A percentile compares a stretch with the other conserved stretches of the same genome.
phyloP scores from a whole-genome alignment of 2,329 filamentous ascomycete genomes.

The Emergomyces africanus region DNA sequence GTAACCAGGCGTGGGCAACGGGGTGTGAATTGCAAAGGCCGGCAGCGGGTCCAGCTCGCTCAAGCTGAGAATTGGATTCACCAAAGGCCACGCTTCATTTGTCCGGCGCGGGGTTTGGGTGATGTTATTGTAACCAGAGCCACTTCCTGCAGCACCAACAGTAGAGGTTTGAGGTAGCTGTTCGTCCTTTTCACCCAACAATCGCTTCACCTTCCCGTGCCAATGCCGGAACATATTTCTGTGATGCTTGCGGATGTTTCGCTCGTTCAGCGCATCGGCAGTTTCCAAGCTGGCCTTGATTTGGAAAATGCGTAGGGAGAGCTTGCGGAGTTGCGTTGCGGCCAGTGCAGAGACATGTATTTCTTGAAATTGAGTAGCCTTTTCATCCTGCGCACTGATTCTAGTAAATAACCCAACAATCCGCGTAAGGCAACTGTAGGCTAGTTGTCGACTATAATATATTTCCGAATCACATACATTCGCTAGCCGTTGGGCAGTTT shows the following conservation, averaged over 20 bases:
- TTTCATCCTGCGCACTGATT: conserved; percentile 25
- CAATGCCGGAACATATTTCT: conserved; percentile 45
- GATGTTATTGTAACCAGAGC: not conserved
- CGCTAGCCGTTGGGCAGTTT: conserved; percentile 22
- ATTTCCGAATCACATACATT: conserved; percentile 26
- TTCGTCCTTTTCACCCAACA: not conserved
- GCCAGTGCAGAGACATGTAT: conserved; percentile 37
- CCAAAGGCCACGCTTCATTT: not conserved
- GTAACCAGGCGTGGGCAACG: conserved; percentile 30
- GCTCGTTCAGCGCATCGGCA: conserved; percentile 39
- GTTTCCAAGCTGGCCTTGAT: conserved; percentile 38
- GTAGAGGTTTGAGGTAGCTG: not conserved
- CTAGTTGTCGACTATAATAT: conserved; percentile 26
- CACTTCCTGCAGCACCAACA: not conserved
- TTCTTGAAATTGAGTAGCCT: conserved; percentile 35
- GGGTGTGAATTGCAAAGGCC: conserved; percentile 22
- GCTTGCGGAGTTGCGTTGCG: conserved; percentile 38
- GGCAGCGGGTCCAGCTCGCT: conserved; percentile 23
- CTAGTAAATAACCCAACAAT: conserved; percentile 25
- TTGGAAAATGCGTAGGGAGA: conserved; percentile 48
- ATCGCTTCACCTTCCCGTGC: conserved; percentile 30
- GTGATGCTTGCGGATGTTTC: conserved; percentile 43
- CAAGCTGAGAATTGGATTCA: conserved; percentile 18
- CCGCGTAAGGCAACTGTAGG: conserved; percentile 25
- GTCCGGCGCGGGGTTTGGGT: not conserved